Percentiles rank a stretch among this genome's conserved stretches.
Evolutionary conservation across 805 yeast genomes (phyloP).

Genomic region (Brettanomyces sp.): DNA sequence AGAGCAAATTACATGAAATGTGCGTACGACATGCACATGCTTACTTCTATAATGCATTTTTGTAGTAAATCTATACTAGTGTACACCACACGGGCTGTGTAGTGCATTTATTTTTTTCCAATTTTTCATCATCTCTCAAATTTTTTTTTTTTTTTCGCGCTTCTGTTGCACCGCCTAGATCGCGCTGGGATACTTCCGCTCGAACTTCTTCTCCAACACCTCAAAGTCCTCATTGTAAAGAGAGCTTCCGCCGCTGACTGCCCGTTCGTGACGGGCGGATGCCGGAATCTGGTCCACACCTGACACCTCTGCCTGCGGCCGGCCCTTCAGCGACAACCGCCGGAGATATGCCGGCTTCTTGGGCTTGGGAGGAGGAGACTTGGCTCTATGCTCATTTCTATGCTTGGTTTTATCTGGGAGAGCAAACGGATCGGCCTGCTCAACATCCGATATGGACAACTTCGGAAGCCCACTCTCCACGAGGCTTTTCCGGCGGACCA

Average conservation of each 20-base stretch:
- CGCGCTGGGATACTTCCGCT: conserved; percentile 53
- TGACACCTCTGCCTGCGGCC: not conserved
- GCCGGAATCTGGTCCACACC: not conserved
- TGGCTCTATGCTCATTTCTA: conserved; percentile 6
- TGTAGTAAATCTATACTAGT: no score
- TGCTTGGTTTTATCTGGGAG: not conserved
- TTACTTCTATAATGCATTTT: no score
- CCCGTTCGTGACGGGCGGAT: conserved; percentile 3
- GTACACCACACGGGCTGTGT: not conserved
- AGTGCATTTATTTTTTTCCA: no score
- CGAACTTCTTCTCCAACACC: conserved; percentile 47
- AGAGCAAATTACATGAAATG: no score
- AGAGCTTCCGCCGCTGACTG: conserved; percentile 9
- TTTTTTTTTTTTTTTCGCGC: not conserved
- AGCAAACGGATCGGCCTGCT: not conserved
- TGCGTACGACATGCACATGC: no score
- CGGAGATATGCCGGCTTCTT: conserved; percentile 46
- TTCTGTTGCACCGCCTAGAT: not conserved
- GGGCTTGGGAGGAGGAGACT: conserved; percentile 46
- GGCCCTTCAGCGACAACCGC: conserved; percentile 1
- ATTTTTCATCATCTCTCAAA: no score
- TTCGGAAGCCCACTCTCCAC: not conserved
- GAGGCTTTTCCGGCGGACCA: not conserved
- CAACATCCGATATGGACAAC: not conserved
- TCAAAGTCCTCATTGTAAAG: conserved; percentile 36